Evolutionary conservation across 192 early-diverging fungal genomes (phyloP).

Genomic region (Phlyctochytrium arcticum): DNA sequence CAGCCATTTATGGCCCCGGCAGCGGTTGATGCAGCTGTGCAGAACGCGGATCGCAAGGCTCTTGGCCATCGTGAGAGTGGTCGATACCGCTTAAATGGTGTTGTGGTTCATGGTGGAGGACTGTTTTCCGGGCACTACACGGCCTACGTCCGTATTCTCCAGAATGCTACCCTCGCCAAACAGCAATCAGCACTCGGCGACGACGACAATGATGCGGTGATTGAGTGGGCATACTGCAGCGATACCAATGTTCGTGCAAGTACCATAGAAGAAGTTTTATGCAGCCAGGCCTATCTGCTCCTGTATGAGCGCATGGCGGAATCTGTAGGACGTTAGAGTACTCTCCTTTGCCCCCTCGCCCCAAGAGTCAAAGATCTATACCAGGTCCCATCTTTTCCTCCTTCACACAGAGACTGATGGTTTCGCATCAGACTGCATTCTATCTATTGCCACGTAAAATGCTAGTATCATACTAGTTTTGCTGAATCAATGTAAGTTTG

Average conservation of each 20-base stretch:
- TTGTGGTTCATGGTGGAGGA: slow-evolving; percentile 42
- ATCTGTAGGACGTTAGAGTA: background rate
- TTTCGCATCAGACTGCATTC: too few relatives aligned
- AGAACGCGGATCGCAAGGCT: background rate
- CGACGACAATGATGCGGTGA: slow-evolving; percentile 8
- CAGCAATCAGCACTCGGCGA: too few relatives aligned
- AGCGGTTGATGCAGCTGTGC: slow-evolving; percentile 12
- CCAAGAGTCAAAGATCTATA: too few relatives aligned
- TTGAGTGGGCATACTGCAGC: slow-evolving; percentile 32
- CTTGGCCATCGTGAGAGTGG: background rate
- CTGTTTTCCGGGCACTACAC: slow-evolving; percentile 46
- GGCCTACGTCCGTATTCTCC: slow-evolving; percentile 31
- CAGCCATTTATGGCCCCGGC: slow-evolving; percentile 28
- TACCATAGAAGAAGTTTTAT: slow-evolving; percentile 34
- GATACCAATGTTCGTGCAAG: slow-evolving; percentile 26
- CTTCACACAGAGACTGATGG: too few relatives aligned
- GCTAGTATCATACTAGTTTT: too few relatives aligned
- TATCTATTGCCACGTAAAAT: too few relatives aligned
- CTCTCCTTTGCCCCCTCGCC: too few relatives aligned
- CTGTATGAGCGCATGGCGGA: slow-evolving; percentile 37
- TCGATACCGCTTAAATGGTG: slow-evolving; percentile 39
- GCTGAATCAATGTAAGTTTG: too few relatives aligned
- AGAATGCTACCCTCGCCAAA: background rate
- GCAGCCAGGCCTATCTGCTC: slow-evolving; percentile 40
- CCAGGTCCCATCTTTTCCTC: too few relatives aligned